phyloP scores from a whole-genome alignment of 805 yeast species.

The Schwanniomyces polymorphus region DNA sequence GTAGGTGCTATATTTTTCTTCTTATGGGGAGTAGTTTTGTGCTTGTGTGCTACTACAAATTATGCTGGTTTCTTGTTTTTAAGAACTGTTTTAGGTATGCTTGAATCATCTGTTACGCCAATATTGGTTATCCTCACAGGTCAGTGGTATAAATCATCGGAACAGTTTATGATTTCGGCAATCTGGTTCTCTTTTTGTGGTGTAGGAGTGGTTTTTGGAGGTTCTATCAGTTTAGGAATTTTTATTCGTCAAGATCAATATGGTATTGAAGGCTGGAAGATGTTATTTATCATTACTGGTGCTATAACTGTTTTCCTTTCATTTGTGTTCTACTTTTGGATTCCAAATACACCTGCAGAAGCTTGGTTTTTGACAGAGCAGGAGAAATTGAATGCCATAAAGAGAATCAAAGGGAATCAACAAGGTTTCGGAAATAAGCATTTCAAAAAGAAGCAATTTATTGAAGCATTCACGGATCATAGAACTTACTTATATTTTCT shows the following conservation, averaged over 20 bases:
- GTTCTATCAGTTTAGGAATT: conserved; percentile 28
- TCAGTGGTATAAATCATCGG: conserved; percentile 16
- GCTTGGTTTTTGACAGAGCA: conserved; percentile 44
- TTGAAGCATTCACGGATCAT: conserved; percentile 48
- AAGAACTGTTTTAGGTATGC: conserved; percentile 14
- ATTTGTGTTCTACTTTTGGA: conserved; percentile 24
- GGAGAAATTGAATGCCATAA: conserved; percentile 44
- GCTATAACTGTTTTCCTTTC: conserved; percentile 33
- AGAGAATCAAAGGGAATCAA: conserved; percentile 41
- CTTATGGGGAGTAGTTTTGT: conserved; percentile 7
- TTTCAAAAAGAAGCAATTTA: conserved; percentile 54
- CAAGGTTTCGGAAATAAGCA: conserved; percentile 44
- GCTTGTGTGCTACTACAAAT: conserved; percentile 3
- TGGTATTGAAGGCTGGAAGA: conserved; percentile 36
- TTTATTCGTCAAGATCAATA: conserved; percentile 5
- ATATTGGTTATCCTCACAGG: conserved; percentile 7
- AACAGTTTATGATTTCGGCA: conserved; percentile 31
- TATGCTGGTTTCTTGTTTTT: conserved; percentile 5
- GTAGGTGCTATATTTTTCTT: conserved; percentile 13
- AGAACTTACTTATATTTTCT: conserved; percentile 9
- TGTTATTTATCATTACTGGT: conserved; percentile 45
- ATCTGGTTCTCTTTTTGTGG: conserved; percentile 38
- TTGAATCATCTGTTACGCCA: conserved; percentile 18
- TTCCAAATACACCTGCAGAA: conserved; percentile 31
- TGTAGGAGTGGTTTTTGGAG: conserved; percentile 36